Evolutionary conservation across 1,284 basidiomycete genomes (phyloP), one percentile per base, ranked within the genome.

Genomic region (Austropuccinia psidii): DNA sequence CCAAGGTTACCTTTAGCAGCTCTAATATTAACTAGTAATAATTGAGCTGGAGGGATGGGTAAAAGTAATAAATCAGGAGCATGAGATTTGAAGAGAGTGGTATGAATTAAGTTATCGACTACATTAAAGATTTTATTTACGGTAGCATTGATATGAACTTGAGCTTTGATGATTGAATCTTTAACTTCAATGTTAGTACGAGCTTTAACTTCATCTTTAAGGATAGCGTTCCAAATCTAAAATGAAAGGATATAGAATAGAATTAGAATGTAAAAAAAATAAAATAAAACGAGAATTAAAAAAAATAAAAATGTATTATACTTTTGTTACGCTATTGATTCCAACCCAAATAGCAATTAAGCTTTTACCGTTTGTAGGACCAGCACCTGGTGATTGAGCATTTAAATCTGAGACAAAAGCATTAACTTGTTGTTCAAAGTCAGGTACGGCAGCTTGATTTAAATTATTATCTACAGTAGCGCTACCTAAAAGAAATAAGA

Each of bases 291-390:
- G n/a, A 19, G 13, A 4, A 35, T 24, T 41, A 6, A 39, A 39
- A n/a, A 57, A n/a, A 57, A n/a, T 24, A 33, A 2, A 24, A 27
- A 4, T 57, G 8, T 33, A 27, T 19, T n/a, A n/a, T 45, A 61
- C 68, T 45, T 61, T 72, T 9, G 57, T 72, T 4, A 72, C n/a
- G 41, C 57, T 61, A 27, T 72, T 72, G 27, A 72, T 60, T 43
- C 68, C 68, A 39, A 61, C 47, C 57, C 68, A 72, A 13, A 61
- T 29, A 21, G 68, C 55, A 27, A 72, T 57, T 37, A 72, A 39
- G 47, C 43, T 50, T 49, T 72, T 72, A 37, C 68, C 68, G 49
- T 61, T 37, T 21, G 35, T 49, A 8, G 68, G 55, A 27, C 68
- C 68, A 21, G 68, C 68, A 21, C 68, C 68, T 33, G 68, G 29